A percentile compares a stretch with the other conserved stretches of the same genome.
These are phyloP conservation scores for Scutellaria barbata DNA, from an alignment of 257 asterid species.

Conservation along the genomic window DNA sequence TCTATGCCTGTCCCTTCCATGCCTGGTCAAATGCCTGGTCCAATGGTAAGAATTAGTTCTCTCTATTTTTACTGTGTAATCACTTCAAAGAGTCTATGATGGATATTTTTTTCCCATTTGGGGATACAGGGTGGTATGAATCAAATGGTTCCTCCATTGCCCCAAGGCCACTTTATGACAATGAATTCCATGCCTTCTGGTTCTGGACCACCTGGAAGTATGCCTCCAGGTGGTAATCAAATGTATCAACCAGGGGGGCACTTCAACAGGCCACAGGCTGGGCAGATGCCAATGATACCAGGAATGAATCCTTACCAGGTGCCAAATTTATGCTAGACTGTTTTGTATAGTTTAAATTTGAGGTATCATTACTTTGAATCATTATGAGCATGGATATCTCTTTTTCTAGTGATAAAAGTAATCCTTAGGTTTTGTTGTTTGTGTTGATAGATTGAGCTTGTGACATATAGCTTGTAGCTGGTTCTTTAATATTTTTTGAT, in stretches of 20 bases:
- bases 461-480: too few species aligned
- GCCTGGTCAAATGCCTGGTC: constrained; percentile 64
- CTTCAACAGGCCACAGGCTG: constrained; percentile 79
- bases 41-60: constrained; percentile 54
- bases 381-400: not conserved
- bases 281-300: constrained; percentile 92
- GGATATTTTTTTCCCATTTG: constrained; percentile 37
- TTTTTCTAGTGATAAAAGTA: not conserved
- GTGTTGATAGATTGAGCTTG: too few species aligned
- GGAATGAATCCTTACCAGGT: constrained; percentile 93
- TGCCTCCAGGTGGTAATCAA: constrained; percentile 75
- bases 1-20: constrained; percentile 53
- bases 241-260: constrained; percentile 84
- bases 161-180: constrained; percentile 83
- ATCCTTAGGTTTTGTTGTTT: too few species aligned
- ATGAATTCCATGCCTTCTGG: constrained; percentile 74
- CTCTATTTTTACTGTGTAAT: constrained; percentile 21
- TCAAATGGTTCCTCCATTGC: constrained; percentile 81
- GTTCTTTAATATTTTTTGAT: too few species aligned
- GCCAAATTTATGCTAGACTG: constrained; percentile 26
- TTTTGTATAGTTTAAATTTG: not conserved
- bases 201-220: constrained; percentile 71
- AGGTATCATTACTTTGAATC: not conserved
- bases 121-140: constrained; percentile 81
- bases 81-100: constrained; percentile 31